Conservation (phyloP, 2,329 filamentous ascomycete genomes). For the Fusarium nelsonii region DNA sequence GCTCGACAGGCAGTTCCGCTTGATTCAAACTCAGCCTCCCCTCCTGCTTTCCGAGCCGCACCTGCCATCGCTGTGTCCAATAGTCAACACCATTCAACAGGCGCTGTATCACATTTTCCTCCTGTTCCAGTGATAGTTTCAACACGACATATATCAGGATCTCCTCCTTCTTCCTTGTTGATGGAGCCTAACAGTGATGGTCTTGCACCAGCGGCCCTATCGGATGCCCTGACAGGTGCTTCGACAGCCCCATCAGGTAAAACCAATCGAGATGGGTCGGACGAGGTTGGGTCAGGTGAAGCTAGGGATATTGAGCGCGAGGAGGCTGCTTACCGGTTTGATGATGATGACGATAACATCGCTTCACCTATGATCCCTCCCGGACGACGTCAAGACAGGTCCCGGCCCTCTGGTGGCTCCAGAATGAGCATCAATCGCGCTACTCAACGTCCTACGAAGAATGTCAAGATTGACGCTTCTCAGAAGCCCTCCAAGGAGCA, state of each 20-base stretch:
- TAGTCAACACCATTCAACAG: not conserved
- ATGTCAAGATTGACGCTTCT: not conserved
- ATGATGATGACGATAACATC: not conserved
- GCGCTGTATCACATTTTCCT: not conserved
- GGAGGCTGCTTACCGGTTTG: not conserved
- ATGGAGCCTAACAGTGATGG: not conserved
- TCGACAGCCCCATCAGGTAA: not conserved
- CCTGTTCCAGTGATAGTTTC: not conserved
- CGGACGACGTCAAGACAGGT: not conserved
- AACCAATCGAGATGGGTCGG: not conserved
- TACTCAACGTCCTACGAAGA: not conserved
- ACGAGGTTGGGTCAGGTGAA: not conserved
- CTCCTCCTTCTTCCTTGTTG: not conserved
- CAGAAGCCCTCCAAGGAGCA: not conserved
- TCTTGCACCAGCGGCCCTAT: not conserved
- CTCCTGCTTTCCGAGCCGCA: not conserved
- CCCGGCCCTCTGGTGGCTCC: not conserved
- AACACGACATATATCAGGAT: not conserved
- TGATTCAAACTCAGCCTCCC: not conserved
- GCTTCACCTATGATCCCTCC: not conserved
- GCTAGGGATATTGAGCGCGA: constrained; percentile 2
- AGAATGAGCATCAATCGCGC: constrained; percentile 19
- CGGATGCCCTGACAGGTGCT: not conserved
- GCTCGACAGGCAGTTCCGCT: not conserved
- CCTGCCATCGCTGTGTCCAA: not conserved